A percentile compares a stretch with the other conserved stretches of the same genome.
Conservation (phyloP, 2,329 filamentous ascomycete genomes). For the Stachybotrys echinatus region DNA sequence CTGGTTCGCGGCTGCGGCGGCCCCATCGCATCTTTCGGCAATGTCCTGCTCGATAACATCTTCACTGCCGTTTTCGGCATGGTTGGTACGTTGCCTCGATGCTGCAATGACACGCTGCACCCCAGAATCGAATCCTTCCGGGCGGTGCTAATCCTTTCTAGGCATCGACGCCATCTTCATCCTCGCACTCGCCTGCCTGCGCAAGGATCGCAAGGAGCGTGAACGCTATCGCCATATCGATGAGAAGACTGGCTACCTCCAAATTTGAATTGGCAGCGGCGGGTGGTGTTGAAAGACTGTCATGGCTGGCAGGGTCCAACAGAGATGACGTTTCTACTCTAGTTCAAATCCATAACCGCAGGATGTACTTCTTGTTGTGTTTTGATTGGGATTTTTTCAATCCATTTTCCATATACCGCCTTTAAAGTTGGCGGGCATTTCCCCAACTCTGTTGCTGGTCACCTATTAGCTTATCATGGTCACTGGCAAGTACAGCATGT, state of each 20-base stretch:
- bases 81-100: constrained; percentile 47
- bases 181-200: constrained; percentile 66
- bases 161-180: constrained; percentile 63
- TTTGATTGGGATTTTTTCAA: no score
- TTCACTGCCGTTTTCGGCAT: constrained; percentile 79
- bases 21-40: constrained; percentile 63
- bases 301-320: no score
- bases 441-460: no score
- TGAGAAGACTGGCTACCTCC: constrained; percentile 61
- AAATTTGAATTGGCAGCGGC: constrained; percentile 32
- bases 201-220: constrained; percentile 76
- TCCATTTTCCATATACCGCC: no score
- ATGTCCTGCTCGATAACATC: constrained; percentile 66
- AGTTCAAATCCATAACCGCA: no score
- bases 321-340: no score
- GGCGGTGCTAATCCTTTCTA: constrained; percentile 15
- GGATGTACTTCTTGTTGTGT: no score
- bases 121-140: neutral
- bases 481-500: no score
- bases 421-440: no score
- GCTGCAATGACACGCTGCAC: neutral
- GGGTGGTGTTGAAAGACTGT: no score
- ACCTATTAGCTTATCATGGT: no score
- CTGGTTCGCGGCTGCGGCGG: constrained; percentile 65
- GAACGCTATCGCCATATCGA: constrained; percentile 77